phyloP scores from a whole-genome alignment of 208 protist species.

The Porcisia hertigi region DNA sequence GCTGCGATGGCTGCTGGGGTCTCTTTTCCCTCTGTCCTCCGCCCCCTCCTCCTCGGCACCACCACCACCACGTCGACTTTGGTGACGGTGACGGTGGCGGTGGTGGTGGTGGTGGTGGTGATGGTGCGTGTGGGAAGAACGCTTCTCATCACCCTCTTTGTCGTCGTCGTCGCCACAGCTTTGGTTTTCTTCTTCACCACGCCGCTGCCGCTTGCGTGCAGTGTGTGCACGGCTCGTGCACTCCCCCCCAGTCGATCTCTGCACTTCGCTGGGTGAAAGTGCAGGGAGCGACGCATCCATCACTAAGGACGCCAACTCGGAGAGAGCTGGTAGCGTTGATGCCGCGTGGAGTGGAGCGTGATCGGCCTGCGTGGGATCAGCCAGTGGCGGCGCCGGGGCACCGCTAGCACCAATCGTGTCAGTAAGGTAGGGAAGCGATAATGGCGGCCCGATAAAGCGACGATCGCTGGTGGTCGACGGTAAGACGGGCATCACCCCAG shows the following conservation, averaged over 20 bases:
- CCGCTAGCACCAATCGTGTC: conserved; percentile 3
- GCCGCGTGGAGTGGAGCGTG: not conserved
- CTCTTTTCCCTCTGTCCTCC: not conserved
- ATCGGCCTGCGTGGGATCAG: conserved; percentile 22
- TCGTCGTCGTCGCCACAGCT: not conserved
- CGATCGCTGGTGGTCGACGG: not conserved
- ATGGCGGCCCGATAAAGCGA: conserved; percentile 5
- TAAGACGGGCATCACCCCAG: not conserved
- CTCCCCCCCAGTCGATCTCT: not conserved
- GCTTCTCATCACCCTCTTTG: not conserved
- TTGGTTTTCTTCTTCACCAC: not conserved
- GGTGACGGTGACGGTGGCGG: not conserved
- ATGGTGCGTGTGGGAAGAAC: not conserved
- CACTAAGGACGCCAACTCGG: conserved; percentile 27
- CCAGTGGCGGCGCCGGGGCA: not conserved
- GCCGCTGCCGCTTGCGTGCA: not conserved
- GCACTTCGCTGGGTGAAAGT: not conserved
- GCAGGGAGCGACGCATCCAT: conserved; percentile 14
- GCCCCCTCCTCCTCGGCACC: not conserved
- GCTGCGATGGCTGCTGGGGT: not conserved
- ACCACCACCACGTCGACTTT: not conserved
- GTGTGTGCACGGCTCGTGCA: not conserved
- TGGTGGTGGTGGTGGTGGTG: conserved; percentile 13
- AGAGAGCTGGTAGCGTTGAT: not conserved
- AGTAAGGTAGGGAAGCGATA: conserved; percentile 19